phyloP scores from a whole-genome alignment of 108 stramenopile species.

The Cyclotella atomus region DNA sequence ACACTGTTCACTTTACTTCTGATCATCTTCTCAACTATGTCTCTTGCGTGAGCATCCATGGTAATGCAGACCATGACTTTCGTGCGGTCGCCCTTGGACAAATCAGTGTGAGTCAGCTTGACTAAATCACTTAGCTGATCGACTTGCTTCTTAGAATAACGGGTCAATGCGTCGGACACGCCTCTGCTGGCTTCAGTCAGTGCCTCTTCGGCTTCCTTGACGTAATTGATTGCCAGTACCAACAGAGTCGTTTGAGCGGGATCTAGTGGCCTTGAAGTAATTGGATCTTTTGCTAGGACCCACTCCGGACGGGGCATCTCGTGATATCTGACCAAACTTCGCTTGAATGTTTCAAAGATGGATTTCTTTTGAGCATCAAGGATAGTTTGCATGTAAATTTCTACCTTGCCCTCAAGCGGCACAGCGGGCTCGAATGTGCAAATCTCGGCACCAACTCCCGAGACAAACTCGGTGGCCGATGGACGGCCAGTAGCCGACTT shows the following conservation, averaged over 20 bases:
- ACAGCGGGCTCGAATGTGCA: slow-evolving; percentile 72
- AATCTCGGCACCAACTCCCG: slow-evolving; percentile 71
- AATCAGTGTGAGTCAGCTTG: slow-evolving; percentile 69
- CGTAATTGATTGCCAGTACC: slow-evolving; percentile 72
- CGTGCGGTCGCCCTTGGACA: slow-evolving; percentile 73
- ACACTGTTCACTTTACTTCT: slow-evolving; percentile 54
- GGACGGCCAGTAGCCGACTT: slow-evolving; percentile 49
- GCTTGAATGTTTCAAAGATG: slow-evolving; percentile 58
- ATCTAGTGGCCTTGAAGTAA: slow-evolving; percentile 57
- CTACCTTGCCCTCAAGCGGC: slow-evolving; percentile 82
- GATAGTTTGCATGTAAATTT: slow-evolving; percentile 82
- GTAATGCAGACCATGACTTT: slow-evolving; percentile 85
- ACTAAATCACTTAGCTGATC: slow-evolving; percentile 79
- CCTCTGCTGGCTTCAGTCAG: slow-evolving; percentile 55
- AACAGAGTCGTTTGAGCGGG: slow-evolving; percentile 83
- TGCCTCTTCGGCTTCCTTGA: slow-evolving; percentile 66
- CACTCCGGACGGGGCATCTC: slow-evolving; percentile 69
- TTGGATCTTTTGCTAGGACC: slow-evolving; percentile 58
- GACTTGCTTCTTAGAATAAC: slow-evolving; percentile 63
- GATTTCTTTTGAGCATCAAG: slow-evolving; percentile 58
- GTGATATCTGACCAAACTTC: slow-evolving; percentile 61
- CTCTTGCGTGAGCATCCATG: slow-evolving; percentile 87
- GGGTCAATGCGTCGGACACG: slow-evolving; percentile 51
- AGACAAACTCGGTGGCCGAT: slow-evolving; percentile 59
- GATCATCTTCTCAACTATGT: slow-evolving; percentile 78